A percentile compares a stretch with the other conserved stretches of the same genome.
These are phyloP conservation scores for Nymphaea thermarum DNA, from an alignment of 164 flowering plant species.

Conservation along the genomic window DNA sequence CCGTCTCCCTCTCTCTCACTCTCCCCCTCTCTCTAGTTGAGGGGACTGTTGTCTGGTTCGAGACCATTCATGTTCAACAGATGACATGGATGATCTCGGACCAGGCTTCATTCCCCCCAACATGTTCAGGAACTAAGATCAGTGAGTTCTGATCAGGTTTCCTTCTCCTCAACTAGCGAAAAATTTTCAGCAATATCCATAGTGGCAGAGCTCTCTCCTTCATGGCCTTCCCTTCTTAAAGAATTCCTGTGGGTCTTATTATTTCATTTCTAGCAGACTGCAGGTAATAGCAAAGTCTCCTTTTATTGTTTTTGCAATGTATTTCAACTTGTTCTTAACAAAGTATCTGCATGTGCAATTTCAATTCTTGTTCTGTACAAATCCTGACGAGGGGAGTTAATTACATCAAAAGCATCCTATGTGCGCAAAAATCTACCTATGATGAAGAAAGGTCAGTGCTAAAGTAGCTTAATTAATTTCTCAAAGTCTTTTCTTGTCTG, in stretches of 20 bases:
- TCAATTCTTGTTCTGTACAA: too few relatives aligned
- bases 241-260: background rate
- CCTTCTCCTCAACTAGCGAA: background rate
- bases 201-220: background rate
- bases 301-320: background rate
- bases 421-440: too few relatives aligned
- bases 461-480: too few relatives aligned
- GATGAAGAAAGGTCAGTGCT: too few relatives aligned
- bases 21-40: constrained; percentile 6
- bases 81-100: too few relatives aligned
- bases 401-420: too few relatives aligned
- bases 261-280: background rate
- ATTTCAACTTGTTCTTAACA: background rate
- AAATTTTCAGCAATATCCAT: background rate
- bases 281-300: background rate
- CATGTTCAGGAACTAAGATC: background rate
- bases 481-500: too few relatives aligned
- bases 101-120: constrained; percentile 2
- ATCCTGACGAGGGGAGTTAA: too few relatives aligned
- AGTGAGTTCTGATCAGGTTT: background rate
- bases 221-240: background rate
- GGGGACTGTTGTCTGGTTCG: constrained; percentile 14
- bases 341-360: background rate
- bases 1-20: constrained; percentile 1
- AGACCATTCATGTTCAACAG: constrained; percentile 2